These are phyloP conservation scores for Papiliotrema fonsecae DNA, from an alignment of 1,284 basidiomycete species.

Conservation along the genomic window DNA sequence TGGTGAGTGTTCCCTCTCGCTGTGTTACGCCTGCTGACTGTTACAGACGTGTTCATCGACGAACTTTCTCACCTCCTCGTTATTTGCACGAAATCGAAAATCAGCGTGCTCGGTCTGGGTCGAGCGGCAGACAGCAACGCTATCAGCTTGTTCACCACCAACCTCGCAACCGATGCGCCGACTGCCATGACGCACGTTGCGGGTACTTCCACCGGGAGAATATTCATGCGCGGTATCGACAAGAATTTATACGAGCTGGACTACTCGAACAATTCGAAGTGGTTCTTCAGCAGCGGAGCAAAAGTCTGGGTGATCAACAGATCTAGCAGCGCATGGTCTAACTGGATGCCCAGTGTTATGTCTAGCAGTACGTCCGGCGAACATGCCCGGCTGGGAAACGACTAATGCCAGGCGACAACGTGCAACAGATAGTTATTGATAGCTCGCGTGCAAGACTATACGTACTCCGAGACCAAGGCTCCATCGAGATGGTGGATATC, in stretches of 20 bases:
- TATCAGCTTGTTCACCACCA: conserved; percentile 83
- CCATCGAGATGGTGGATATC: no score
- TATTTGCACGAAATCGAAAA: conserved; percentile 77
- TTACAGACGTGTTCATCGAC: conserved; percentile 77
- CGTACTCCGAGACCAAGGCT: no score
- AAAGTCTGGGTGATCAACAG: conserved; percentile 50
- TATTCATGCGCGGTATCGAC: conserved; percentile 86
- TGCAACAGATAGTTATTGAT: no score
- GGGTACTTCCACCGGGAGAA: conserved; percentile 74
- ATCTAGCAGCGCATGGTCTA: conserved; percentile 27
- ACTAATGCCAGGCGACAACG: no score
- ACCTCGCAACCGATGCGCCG: conserved; percentile 68
- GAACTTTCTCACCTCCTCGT: conserved; percentile 86
- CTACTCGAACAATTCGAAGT: conserved; percentile 85
- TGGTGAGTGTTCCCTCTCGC: conserved; percentile 14
- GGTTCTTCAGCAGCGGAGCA: conserved; percentile 62
- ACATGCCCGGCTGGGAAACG: no score
- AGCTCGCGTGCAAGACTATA: no score
- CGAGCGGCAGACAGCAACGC: conserved; percentile 54
- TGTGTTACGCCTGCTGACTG: neutral
- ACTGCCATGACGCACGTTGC: conserved; percentile 74
- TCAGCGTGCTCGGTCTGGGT: conserved; percentile 78
- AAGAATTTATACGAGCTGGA: conserved; percentile 88
- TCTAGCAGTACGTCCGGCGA: no score
- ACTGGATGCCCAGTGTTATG: conserved; percentile 29